These are phyloP conservation scores for Hypoxylon lienhwacheense DNA, from an alignment of 495 filamentous ascomycete genomes.

Conservation along the genomic window DNA sequence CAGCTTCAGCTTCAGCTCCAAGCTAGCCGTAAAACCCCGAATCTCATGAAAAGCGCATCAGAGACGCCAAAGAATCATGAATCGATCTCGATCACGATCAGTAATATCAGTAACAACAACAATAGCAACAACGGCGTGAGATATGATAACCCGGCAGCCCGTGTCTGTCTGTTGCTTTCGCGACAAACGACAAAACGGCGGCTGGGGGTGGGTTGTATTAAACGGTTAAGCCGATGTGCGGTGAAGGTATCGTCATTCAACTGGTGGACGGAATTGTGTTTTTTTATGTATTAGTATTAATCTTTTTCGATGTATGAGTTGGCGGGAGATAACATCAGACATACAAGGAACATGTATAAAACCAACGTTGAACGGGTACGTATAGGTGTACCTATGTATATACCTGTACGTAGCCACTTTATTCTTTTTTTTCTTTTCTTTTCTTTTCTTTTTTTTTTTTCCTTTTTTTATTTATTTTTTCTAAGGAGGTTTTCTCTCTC, in stretches of 20 bases:
- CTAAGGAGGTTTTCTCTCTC: no score
- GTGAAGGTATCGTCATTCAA: constrained; percentile 30
- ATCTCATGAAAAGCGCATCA: constrained; percentile 30
- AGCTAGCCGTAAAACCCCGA: constrained; percentile 27
- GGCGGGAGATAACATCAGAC: constrained; percentile 26
- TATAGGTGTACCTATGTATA: no score
- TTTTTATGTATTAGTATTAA: constrained; percentile 6
- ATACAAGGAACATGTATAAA: neutral
- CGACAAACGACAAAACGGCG: constrained; percentile 33
- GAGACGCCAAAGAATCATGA: constrained; percentile 15
- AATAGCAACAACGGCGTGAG: constrained; percentile 11
- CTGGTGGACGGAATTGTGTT: constrained; percentile 12
- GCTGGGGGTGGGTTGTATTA: constrained; percentile 14
- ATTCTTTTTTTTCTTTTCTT: no score
- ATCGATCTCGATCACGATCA: no score
- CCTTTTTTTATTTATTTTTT: no score
- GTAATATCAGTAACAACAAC: no score
- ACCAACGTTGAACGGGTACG: neutral
- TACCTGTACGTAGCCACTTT: constrained; percentile 13
- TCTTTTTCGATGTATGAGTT: constrained; percentile 1
- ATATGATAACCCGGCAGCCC: constrained; percentile 21
- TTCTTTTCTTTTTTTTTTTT: no score
- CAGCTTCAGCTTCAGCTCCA: constrained; percentile 24
- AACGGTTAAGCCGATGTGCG: constrained; percentile 8
- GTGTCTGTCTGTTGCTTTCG: constrained; percentile 29